Percentiles rank a stretch among this genome's conserved stretches.
These are phyloP conservation scores for Solanum arcanum DNA, from an alignment of 257 asterid genomes.

Conservation along the genomic window DNA sequence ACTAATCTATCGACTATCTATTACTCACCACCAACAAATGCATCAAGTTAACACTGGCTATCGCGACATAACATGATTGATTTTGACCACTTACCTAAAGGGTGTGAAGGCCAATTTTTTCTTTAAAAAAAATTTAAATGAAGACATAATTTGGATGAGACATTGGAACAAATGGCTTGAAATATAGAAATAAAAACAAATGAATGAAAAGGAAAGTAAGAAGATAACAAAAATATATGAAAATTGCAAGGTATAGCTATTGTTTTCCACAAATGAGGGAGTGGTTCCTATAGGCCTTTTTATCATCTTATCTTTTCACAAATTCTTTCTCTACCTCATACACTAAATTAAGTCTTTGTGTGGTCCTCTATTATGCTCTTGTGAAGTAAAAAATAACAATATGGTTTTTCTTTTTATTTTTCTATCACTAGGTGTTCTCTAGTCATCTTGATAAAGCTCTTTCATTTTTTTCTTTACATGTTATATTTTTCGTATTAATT, in stretches of 20 bases:
- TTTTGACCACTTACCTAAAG: not conserved
- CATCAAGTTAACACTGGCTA: not conserved
- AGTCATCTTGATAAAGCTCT: not conserved
- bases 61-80: not conserved
- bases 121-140: not conserved
- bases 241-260: slow-evolving; percentile 28
- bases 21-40: not conserved
- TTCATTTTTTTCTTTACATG: not conserved
- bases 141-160: not conserved
- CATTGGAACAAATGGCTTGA: not conserved
- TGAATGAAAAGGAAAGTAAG: not conserved
- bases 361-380: slow-evolving; percentile 3
- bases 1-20: not conserved
- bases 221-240: not conserved
- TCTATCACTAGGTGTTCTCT: not conserved
- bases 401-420: not conserved
- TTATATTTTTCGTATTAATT: not conserved
- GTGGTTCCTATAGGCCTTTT: slow-evolving; percentile 47
- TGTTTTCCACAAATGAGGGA: slow-evolving; percentile 27
- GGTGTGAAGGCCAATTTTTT: not conserved
- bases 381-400: not conserved
- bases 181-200: not conserved
- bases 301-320: slow-evolving; percentile 54
- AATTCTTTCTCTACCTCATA: slow-evolving; percentile 36
- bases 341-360: not conserved